Base-by-base conservation (phyloP, 257 asterid species). In the Plantago elongata region DNA sequence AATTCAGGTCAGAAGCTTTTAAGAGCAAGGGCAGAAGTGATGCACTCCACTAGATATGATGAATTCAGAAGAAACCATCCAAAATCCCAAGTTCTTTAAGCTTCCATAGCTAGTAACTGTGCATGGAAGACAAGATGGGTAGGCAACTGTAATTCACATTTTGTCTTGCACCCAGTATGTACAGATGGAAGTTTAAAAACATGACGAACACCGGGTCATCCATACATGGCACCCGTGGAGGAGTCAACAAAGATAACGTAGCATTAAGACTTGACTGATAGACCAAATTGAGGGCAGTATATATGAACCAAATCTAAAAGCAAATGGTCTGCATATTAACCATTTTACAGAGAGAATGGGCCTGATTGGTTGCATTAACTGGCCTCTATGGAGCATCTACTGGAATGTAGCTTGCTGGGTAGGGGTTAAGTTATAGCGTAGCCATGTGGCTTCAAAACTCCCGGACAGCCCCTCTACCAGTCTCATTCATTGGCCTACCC, bases 1-100 rank as follows among this genome's bases (percentile, higher is more conserved):
- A 40, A 10, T 54, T 43, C 60, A 61, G 13, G 45, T 62, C 45
- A 6, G 57, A 69, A 51, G 29, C 51, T 57, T 57, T 57, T 18
- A 16, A 51, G 47, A 45, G 42, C 22, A 9, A 58, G 54, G 45
- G 45, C 13, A 60, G 13, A 16, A 40, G 7, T 40, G 51, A 51
- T 50, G 37, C 13, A 62, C 9, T 60, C 42, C n/a, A 37, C 30
- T 27, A 43, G 56, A 51, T 37, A 38, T 58, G 48, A 43, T 37
- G 42, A 55, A 29, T 13, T 63, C 57, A 56, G 34, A 38, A 54
- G 62, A 34, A 13, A 22, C 43, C 30, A 18, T 16, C 22, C 51
- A 44, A 45, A 17, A 48, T 43, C 54, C 13, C 51, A 64, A 14
- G 51, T 13, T 10, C 2, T 44, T 12, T 22, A 65, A 6, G 8